Evolutionary conservation across 192 early-diverging fungal genomes (phyloP).

Genomic region (Chytriomyces sp.): DNA sequence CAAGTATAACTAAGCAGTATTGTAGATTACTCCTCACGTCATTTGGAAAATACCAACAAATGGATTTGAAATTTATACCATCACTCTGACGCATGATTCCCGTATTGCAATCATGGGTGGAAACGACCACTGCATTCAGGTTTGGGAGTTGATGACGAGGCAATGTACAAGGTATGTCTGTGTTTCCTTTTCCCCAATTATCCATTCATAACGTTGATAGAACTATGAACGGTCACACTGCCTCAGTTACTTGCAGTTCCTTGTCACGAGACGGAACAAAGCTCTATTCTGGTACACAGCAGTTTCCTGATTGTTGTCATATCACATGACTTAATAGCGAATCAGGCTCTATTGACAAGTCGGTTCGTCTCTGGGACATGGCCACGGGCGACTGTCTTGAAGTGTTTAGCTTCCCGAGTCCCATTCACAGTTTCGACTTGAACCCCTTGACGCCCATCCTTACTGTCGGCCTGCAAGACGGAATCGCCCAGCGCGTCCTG

Average conservation of each 20-base stretch:
- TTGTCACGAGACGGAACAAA: conserved; percentile 20
- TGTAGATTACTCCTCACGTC: conserved; percentile 1
- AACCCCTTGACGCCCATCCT: conserved; percentile 23
- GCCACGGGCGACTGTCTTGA: conserved; percentile 1
- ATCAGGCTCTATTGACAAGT: conserved; percentile 29
- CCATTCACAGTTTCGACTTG: conserved; percentile 28
- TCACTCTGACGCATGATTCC: conserved; percentile 14
- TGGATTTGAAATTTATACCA: conserved; percentile 19
- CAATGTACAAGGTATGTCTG: not conserved
- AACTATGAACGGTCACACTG: conserved; percentile 23
- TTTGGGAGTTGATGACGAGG: conserved; percentile 24
- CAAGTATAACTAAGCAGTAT: not conserved
- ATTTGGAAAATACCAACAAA: conserved; percentile 12
- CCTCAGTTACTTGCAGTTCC: conserved; percentile 22
- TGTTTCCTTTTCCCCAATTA: not conserved
- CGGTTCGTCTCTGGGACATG: conserved; percentile 31
- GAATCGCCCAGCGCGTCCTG: conserved; percentile 3
- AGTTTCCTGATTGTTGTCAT: not conserved
- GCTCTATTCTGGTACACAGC: conserved; percentile 18
- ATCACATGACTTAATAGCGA: not conserved
- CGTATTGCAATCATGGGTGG: conserved; percentile 4
- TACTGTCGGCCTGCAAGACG: conserved; percentile 22
- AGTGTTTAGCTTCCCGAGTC: conserved; percentile 17
- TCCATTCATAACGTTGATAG: not conserved
- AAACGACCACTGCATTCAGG: conserved; percentile 9